Evolutionary conservation across 805 yeast species (phyloP).

Genomic region (Candida bentonensis): DNA sequence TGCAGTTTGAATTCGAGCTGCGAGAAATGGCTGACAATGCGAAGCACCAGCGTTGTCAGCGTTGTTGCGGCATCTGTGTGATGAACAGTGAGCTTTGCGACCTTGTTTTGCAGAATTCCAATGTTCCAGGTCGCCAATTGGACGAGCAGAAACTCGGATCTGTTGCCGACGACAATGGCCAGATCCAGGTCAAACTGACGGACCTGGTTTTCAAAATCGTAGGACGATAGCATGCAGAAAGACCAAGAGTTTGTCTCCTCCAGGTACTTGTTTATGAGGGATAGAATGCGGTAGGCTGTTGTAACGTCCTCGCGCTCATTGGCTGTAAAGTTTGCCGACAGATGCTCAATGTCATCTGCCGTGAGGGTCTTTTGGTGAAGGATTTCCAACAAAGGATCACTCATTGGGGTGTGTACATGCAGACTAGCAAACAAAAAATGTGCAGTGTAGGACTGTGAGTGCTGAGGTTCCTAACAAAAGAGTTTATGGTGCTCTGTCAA

Average conservation of each 20-base stretch:
- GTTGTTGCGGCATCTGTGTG: conserved; percentile 17
- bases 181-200: conserved; percentile 15
- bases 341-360: conserved; percentile 6
- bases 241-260: conserved; percentile 19
- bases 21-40: conserved; percentile 14
- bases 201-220: conserved; percentile 14
- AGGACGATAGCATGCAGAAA: conserved; percentile 14
- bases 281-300: conserved; percentile 13
- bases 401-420: too few relatives aligned
- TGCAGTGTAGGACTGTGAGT: too few relatives aligned
- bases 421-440: too few relatives aligned
- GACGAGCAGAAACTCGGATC: conserved; percentile 12
- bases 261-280: conserved; percentile 11
- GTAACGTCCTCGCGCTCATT: conserved; percentile 10
- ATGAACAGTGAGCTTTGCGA: conserved; percentile 9
- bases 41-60: conserved; percentile 17
- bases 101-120: conserved; percentile 14
- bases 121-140: conserved; percentile 17
- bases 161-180: conserved; percentile 14
- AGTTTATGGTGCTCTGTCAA: too few relatives aligned
- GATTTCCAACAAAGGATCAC: conserved; percentile 11
- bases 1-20: conserved; percentile 17
- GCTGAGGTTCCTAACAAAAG: too few relatives aligned
- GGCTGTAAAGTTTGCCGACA: conserved; percentile 8
- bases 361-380: conserved; percentile 5